Evolutionary conservation across 139 green algal species (phyloP), one percentile per base, ranked within the genome.

Genomic region (Trebouxia sp.): DNA sequence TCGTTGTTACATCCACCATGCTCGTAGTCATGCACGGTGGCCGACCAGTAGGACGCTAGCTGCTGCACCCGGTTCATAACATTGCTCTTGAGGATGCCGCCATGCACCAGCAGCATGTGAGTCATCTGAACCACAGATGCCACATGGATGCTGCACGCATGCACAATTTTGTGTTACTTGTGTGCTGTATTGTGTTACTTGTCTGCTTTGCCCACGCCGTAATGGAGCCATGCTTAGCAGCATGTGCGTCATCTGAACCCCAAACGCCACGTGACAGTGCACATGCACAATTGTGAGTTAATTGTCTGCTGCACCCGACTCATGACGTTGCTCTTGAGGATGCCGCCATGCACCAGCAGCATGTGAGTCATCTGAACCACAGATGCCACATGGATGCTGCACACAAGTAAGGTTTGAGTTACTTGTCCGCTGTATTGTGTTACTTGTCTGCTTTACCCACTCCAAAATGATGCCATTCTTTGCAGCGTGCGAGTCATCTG

Each of bases 1-100:
- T 84, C 76, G 43, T 87, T 86, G 81, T 87, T 90, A 5, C 89
- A 53, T 32, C 86, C 86, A 42, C 74, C 80, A 76, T 89, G 86
- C 77, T 88, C 86, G 35, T 83, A 82, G 75, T 90, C 86, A 76
- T 90, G 86, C 22, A 82, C 50, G 24, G 87, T 86, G 39, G 86
- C 86, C 3, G 84, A 82, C 58, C 85, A 56, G 81, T 88, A 88
- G 43, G 35, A 48, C 1, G 77, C 84, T 12, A 88, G 78, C 38
- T 85, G 81, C 17, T 69, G 56, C 53, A 82, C 65, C 75, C 84
- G 55, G 55, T 85, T 70, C 20, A 65, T 75, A 20, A 85, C 76
- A 58, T 78, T 65, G 39, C 56, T 43, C 42, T 80, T 70, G 65
- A 88, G 47, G 11, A 77, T 80, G 10, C 84, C 84, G 9, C 67